Percentiles rank a stretch among this genome's conserved stretches.
Conservation (phyloP, 1,284 basidiomycete species). For the Sphagnurus paluster region DNA sequence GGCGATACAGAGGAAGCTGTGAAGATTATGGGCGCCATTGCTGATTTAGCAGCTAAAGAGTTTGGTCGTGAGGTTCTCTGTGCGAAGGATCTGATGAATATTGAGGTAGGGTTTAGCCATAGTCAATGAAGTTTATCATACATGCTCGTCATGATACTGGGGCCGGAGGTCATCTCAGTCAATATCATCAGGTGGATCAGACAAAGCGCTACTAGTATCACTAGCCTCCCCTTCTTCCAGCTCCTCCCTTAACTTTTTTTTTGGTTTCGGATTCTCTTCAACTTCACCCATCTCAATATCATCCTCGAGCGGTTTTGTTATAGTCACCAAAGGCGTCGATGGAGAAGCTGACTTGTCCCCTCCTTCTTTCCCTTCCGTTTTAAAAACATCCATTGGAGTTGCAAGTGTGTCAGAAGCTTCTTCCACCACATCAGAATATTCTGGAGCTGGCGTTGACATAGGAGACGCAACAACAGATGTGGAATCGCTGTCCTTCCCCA, state of each 20-base stretch:
- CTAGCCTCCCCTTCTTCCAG: conserved; percentile 84
- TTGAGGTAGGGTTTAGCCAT: conserved; percentile 48
- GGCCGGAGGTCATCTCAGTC: conserved; percentile 24
- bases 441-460: conserved; percentile 49
- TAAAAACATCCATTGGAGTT: conserved; percentile 19
- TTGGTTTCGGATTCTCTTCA: conserved; percentile 53
- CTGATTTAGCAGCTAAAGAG: conserved; percentile 49
- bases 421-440: conserved; percentile 28
- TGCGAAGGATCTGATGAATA: conserved; percentile 70
- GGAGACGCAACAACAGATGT: conserved; percentile 42
- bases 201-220: conserved; percentile 72
- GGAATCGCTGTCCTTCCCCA: conserved; percentile 64
- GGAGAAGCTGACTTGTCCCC: conserved; percentile 36
- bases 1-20: conserved; percentile 49
- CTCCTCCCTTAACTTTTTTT: conserved; percentile 63
- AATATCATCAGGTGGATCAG: conserved; percentile 73
- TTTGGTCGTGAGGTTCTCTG: conserved; percentile 60
- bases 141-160: conserved; percentile 7
- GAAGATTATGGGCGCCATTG: conserved; percentile 62
- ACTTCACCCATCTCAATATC: conserved; percentile 89
- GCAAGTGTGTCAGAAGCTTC: conserved; percentile 18
- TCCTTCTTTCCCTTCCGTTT: conserved; percentile 35
- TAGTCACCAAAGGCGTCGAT: conserved; percentile 24
- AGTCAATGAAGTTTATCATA: conserved; percentile 28
- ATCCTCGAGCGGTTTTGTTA: conserved; percentile 39